Percentiles rank a stretch among this genome's conserved stretches.
Conservation (phyloP, 148 eudicot species). For the Silene uniflora region DNA sequence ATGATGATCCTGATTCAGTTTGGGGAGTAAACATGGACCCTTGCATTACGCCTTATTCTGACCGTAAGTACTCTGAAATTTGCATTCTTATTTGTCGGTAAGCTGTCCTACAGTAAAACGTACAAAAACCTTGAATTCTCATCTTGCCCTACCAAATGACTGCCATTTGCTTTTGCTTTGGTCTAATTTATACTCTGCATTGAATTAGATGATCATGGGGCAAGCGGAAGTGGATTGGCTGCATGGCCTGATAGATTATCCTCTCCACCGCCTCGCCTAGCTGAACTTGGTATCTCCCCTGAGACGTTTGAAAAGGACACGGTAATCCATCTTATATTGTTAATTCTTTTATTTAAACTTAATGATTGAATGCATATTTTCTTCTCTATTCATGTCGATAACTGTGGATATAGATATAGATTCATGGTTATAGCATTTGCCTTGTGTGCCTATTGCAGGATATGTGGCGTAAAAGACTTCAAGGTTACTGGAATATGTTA, state of each 20-base stretch:
- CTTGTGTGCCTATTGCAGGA: constrained; percentile 24
- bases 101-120: too few relatives aligned
- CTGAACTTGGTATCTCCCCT: constrained; percentile 33
- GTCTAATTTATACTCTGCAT: too few relatives aligned
- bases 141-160: not conserved
- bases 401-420: not conserved
- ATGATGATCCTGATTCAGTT: constrained; percentile 39
- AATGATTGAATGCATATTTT: not conserved
- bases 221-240: constrained; percentile 33
- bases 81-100: not conserved
- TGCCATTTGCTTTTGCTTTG: too few relatives aligned
- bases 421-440: not conserved
- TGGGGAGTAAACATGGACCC: constrained; percentile 40
- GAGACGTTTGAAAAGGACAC: constrained; percentile 39
- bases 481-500: constrained; percentile 40
- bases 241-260: constrained; percentile 45
- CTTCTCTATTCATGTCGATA: not conserved
- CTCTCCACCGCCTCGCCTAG: constrained; percentile 40
- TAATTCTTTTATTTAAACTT: too few relatives aligned
- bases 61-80: constrained; percentile 28
- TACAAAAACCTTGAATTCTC: not conserved
- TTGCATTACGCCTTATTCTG: constrained; percentile 44
- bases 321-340: constrained; percentile 21
- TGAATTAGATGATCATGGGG: constrained; percentile 36
- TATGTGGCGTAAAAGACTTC: constrained; percentile 40